Evolutionary conservation across 192 early-diverging fungal genomes (phyloP).

Genomic region (Geranomyces variabilis): DNA sequence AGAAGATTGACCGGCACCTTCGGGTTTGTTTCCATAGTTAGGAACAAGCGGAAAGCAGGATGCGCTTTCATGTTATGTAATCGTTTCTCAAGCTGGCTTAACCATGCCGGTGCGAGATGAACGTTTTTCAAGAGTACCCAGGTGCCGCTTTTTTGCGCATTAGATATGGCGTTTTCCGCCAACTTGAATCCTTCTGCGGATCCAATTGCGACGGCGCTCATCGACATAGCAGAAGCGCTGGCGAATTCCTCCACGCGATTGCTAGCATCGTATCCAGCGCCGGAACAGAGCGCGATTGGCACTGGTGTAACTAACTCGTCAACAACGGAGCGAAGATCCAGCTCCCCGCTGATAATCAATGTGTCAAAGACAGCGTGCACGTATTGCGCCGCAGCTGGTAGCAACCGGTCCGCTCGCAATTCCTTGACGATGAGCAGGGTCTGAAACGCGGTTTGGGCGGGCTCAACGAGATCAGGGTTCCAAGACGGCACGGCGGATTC

Average conservation of each 20-base stretch:
- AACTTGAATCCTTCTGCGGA: slow-evolving; percentile 89
- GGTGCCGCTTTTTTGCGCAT: slow-evolving; percentile 77
- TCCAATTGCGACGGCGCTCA: slow-evolving; percentile 95
- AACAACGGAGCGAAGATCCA: slow-evolving; percentile 73
- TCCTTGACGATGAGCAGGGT: slow-evolving; percentile 81
- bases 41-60: slow-evolving; percentile 86
- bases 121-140: slow-evolving; percentile 99
- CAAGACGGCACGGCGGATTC: slow-evolving; percentile 43
- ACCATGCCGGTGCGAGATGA: slow-evolving; percentile 93
- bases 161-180: slow-evolving; percentile 88
- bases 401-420: slow-evolving; percentile 88
- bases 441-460: slow-evolving; percentile 62
- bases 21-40: slow-evolving; percentile 98
- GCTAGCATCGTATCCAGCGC: slow-evolving; percentile 95
- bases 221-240: slow-evolving; percentile 54
- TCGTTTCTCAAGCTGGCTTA: slow-evolving; percentile 93
- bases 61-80: slow-evolving; percentile 85
- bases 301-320: slow-evolving; percentile 74
- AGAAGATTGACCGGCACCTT: slow-evolving; percentile 92
- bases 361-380: slow-evolving; percentile 71
- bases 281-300: slow-evolving; percentile 89
- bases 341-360: slow-evolving; percentile 58
- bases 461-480: neutral
- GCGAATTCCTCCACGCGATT: slow-evolving; percentile 92
- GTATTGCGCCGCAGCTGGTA: slow-evolving; percentile 71